These are phyloP conservation scores for Phaffomyces opuntiae DNA, from an alignment of 805 yeast genomes.

Conservation along the genomic window DNA sequence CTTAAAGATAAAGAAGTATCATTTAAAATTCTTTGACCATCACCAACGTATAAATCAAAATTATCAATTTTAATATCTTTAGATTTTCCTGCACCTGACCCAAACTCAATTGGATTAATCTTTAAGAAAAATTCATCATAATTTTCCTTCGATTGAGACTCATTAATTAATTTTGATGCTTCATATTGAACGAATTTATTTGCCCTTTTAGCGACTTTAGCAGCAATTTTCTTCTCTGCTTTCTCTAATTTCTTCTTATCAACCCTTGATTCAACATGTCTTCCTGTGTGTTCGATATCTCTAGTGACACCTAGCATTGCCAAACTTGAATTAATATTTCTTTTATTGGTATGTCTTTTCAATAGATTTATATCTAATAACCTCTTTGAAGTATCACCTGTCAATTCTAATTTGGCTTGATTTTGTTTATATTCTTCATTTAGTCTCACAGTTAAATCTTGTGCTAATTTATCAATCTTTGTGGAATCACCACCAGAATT, in stretches of 20 bases:
- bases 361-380: conserved; percentile 72
- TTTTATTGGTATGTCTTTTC: conserved; percentile 51
- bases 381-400: conserved; percentile 86
- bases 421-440: conserved; percentile 52
- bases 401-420: conserved; percentile 65
- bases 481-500: conserved; percentile 77
- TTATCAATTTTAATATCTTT: conserved; percentile 92
- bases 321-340: conserved; percentile 69
- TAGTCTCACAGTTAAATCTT: conserved; percentile 41
- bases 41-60: conserved; percentile 92
- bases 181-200: conserved; percentile 83
- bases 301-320: conserved; percentile 71
- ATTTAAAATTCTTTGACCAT: conserved; percentile 85
- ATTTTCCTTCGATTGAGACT: conserved; percentile 48
- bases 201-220: conserved; percentile 85
- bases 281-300: conserved; percentile 87
- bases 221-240: conserved; percentile 95
- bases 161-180: conserved; percentile 83
- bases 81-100: conserved; percentile 89
- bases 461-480: conserved; percentile 44
- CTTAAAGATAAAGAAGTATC: conserved; percentile 84
- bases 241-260: conserved; percentile 95
- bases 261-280: conserved; percentile 88
- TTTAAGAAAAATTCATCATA: conserved; percentile 93
- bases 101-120: conserved; percentile 90